Conservation (phyloP, 208 protist species). For the Trichomonas tenax region DNA sequence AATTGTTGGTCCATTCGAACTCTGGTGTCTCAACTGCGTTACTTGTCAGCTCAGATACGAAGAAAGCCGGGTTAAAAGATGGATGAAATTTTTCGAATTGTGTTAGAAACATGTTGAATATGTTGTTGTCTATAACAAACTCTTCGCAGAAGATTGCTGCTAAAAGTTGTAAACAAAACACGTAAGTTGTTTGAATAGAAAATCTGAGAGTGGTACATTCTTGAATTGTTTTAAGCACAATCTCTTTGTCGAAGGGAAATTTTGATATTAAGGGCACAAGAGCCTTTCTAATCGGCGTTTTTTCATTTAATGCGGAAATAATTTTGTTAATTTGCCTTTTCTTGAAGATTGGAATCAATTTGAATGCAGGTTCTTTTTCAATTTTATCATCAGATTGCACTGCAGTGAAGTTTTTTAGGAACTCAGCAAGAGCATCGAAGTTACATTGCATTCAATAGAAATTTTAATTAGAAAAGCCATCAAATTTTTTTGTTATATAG, state of each 20-base stretch:
- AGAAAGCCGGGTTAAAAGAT: neutral
- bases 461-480: too few species aligned
- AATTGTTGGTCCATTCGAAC: neutral
- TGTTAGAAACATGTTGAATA: neutral
- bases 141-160: neutral
- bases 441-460: neutral
- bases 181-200: neutral
- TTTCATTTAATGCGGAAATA: neutral
- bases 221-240: neutral
- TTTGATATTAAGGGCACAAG: neutral
- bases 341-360: neutral
- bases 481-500: too few species aligned
- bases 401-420: neutral
- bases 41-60: neutral
- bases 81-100: neutral
- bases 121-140: neutral
- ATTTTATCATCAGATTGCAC: neutral
- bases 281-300: neutral
- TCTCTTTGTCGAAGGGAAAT: neutral
- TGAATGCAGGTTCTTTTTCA: neutral
- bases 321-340: neutral
- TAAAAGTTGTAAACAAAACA: neutral
- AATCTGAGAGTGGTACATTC: neutral
- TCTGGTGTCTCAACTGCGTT: neutral
- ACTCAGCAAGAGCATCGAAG: neutral